A percentile compares a stretch with the other conserved stretches of the same genome.
These are phyloP conservation scores for Inosperma sp. DNA, from an alignment of 768 basidiomycete species.

Conservation along the genomic window DNA sequence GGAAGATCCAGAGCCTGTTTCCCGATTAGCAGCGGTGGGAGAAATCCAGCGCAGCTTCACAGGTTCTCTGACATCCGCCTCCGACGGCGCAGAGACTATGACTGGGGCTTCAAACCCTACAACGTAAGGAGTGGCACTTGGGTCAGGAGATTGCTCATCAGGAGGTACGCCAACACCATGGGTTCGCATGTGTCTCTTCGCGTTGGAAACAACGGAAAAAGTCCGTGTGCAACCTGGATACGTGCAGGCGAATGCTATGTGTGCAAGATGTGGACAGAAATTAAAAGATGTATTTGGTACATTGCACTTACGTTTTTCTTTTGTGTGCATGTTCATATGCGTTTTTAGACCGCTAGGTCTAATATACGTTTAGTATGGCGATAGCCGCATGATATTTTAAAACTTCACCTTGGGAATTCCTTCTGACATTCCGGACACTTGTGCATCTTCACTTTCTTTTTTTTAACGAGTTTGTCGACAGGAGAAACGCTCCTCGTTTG, in stretches of 20 bases:
- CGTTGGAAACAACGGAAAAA: conserved; percentile 64
- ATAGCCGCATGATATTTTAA: neutral
- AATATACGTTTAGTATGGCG: neutral
- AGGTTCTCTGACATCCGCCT: conserved; percentile 1
- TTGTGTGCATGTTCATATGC: conserved; percentile 35
- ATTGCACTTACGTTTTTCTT: conserved; percentile 27
- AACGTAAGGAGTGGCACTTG: conserved; percentile 20
- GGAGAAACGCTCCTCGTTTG: conserved; percentile 16
- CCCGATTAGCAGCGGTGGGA: neutral
- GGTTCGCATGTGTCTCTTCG: conserved; percentile 59
- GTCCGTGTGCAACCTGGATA: conserved; percentile 48
- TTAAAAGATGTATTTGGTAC: neutral
- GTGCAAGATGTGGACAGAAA: neutral
- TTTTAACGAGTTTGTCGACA: conserved; percentile 20
- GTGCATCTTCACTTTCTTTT: conserved; percentile 35
- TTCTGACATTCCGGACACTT: conserved; percentile 31
- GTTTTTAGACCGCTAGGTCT: conserved; percentile 34
- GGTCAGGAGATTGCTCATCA: conserved; percentile 13
- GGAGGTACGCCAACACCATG: conserved; percentile 43
- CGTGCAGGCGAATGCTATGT: conserved; percentile 38
- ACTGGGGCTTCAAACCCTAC: conserved; percentile 30
- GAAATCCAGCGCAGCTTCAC: conserved; percentile 9
- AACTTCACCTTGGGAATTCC: conserved; percentile 30
- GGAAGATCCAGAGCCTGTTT: neutral
- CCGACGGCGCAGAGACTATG: conserved; percentile 13